Percentiles rank a stretch among this genome's conserved stretches.
Evolutionary conservation across 2,329 filamentous ascomycete species (phyloP).

Genomic region (Grosmannia huntii): DNA sequence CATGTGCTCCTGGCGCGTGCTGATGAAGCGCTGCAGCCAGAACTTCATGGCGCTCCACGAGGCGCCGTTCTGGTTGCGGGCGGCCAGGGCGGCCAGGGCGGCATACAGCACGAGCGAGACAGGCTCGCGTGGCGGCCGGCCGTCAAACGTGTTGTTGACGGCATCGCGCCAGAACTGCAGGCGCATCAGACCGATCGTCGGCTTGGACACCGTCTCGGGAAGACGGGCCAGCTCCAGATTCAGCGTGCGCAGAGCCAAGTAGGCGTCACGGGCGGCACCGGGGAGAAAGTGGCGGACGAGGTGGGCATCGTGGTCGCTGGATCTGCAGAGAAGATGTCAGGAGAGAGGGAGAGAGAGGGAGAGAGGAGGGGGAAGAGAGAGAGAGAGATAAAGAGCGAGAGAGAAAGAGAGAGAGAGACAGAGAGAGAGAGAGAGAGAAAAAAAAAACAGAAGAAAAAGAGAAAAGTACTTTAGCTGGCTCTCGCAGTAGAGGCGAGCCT

Average conservation of each 20-base stretch:
- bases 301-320: slow-evolving; percentile 76
- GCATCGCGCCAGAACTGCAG: slow-evolving; percentile 93
- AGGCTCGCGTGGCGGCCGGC: slow-evolving; percentile 75
- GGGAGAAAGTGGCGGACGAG: slow-evolving; percentile 79
- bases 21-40: slow-evolving; percentile 67
- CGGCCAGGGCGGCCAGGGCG: slow-evolving; percentile 51
- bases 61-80: slow-evolving; percentile 24
- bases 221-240: slow-evolving; percentile 87
- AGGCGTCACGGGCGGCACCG: slow-evolving; percentile 60
- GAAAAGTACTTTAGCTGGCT: slow-evolving; percentile 34
- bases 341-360: too few relatives aligned
- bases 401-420: too few relatives aligned
- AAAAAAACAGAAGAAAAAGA: background rate
- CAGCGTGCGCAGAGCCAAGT: slow-evolving; percentile 80
- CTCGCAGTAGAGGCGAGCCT: slow-evolving; percentile 41
- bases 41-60: slow-evolving; percentile 43
- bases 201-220: slow-evolving; percentile 77
- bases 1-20: slow-evolving; percentile 69
- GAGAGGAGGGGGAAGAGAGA: too few relatives aligned
- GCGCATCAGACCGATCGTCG: slow-evolving; percentile 76
- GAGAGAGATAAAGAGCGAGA: too few relatives aligned
- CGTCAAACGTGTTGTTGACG: slow-evolving; percentile 59
- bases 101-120: slow-evolving; percentile 73
- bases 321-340: background rate
- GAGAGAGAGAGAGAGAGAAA: background rate